phyloP scores from a whole-genome alignment of 2,329 filamentous ascomycete species.

The Fusarium sp. region DNA sequence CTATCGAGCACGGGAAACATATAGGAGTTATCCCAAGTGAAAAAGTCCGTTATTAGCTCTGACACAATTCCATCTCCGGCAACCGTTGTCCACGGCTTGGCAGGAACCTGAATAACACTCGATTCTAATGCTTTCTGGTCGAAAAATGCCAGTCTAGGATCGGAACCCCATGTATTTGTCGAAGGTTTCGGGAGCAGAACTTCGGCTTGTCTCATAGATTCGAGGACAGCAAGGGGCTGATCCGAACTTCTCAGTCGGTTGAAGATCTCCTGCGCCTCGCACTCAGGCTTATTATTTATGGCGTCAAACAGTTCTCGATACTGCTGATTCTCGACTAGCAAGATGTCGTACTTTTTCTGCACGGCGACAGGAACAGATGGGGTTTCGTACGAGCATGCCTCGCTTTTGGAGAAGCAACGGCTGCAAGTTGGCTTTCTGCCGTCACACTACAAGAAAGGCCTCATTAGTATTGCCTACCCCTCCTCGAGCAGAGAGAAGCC shows the following conservation, averaged over 20 bases:
- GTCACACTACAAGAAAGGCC: not conserved
- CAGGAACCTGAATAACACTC: not conserved
- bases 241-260: conserved; percentile 1
- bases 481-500: not conserved
- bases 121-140: not conserved
- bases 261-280: conserved; percentile 14
- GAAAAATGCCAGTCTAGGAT: not conserved
- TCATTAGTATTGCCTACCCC: not conserved
- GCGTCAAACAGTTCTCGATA: conserved; percentile 21
- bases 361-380: not conserved
- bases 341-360: conserved; percentile 11
- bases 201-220: conserved; percentile 8
- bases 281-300: conserved; percentile 6
- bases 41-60: not conserved
- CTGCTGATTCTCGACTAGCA: conserved; percentile 15
- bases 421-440: conserved; percentile 8
- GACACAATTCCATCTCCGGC: not conserved
- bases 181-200: not conserved
- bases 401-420: conserved; percentile 12
- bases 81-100: not conserved
- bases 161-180: not conserved
- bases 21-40: not conserved
- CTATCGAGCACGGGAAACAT: not conserved
- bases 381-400: conserved; percentile 4
- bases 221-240: conserved; percentile 1